Conservation (phyloP, 1,139 yeast genomes). For the Kurtzmaniella quercitrusa region DNA sequence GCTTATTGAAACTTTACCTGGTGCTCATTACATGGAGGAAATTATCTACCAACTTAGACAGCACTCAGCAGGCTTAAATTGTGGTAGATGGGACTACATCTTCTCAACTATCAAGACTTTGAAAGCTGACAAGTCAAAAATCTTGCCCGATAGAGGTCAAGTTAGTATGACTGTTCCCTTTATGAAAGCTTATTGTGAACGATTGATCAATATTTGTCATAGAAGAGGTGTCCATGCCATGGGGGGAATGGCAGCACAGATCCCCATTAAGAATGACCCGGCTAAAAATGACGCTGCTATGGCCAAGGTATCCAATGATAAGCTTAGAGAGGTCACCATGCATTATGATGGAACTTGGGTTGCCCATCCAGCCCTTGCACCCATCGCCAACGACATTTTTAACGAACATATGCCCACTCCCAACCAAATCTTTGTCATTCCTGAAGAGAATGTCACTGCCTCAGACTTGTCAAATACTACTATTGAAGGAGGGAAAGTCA, state of each 20-base stretch:
- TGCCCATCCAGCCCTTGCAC: conserved; percentile 17
- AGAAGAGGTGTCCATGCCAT: conserved; percentile 27
- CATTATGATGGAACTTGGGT: conserved; percentile 18
- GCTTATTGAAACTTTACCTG: conserved; percentile 26
- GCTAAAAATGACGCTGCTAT: conserved; percentile 20
- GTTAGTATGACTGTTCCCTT: conserved; percentile 26
- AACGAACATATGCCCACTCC: conserved; percentile 16
- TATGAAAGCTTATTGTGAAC: conserved; percentile 23
- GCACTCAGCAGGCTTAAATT: conserved; percentile 26
- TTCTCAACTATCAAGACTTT: conserved; percentile 25
- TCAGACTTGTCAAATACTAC: conserved; percentile 12
- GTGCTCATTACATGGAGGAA: conserved; percentile 30
- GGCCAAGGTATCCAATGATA: conserved; percentile 23
- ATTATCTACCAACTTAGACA: conserved; percentile 25
- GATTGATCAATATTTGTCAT: conserved; percentile 25
- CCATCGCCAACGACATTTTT: conserved; percentile 15
- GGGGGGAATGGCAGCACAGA: conserved; percentile 31
- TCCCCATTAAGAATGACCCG: conserved; percentile 24
- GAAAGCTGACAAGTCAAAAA: conserved; percentile 19
- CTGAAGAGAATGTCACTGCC: conserved; percentile 11
- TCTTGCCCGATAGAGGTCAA: conserved; percentile 23
- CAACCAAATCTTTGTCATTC: conserved; percentile 14
- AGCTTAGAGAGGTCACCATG: conserved; percentile 19
- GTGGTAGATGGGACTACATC: conserved; percentile 30
- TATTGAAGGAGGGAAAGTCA: conserved; percentile 12